These are phyloP conservation scores for Ustilago hordei DNA, from an alignment of 1,284 basidiomycete species.

Conservation along the genomic window DNA sequence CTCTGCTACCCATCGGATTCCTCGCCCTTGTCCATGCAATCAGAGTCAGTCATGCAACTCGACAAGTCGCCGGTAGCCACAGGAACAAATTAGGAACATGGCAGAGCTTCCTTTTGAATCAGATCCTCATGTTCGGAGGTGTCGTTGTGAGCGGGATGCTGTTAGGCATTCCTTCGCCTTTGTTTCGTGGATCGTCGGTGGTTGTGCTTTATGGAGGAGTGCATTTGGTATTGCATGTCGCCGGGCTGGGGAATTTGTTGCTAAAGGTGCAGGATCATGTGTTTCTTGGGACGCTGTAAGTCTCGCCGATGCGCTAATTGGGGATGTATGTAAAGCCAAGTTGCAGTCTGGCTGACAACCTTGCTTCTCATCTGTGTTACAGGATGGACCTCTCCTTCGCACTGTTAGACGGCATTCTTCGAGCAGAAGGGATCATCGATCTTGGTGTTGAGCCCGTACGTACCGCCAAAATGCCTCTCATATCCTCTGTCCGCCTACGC, in stretches of 20 bases:
- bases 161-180: conserved; percentile 47
- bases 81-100: conserved; percentile 36
- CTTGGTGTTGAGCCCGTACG: conserved; percentile 49
- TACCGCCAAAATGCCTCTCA: neutral
- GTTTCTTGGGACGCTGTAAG: conserved; percentile 25
- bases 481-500: neutral
- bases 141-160: conserved; percentile 33
- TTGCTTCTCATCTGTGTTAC: neutral
- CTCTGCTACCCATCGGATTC: conserved; percentile 42
- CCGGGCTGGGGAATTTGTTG: conserved; percentile 30
- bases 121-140: conserved; percentile 61
- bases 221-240: conserved; percentile 34
- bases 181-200: conserved; percentile 45
- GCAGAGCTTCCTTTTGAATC: conserved; percentile 56
- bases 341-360: neutral
- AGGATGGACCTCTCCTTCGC: conserved; percentile 52
- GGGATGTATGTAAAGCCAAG: neutral
- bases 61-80: conserved; percentile 47
- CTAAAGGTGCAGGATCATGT: conserved; percentile 24
- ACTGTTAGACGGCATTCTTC: conserved; percentile 52
- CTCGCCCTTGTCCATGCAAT: conserved; percentile 48
- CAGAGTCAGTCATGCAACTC: conserved; percentile 58
- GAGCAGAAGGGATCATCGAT: conserved; percentile 57
- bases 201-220: conserved; percentile 54
- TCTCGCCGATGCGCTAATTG: neutral